phyloP scores from a whole-genome alignment of 257 asterid species.

The Verbascum thapsus region DNA sequence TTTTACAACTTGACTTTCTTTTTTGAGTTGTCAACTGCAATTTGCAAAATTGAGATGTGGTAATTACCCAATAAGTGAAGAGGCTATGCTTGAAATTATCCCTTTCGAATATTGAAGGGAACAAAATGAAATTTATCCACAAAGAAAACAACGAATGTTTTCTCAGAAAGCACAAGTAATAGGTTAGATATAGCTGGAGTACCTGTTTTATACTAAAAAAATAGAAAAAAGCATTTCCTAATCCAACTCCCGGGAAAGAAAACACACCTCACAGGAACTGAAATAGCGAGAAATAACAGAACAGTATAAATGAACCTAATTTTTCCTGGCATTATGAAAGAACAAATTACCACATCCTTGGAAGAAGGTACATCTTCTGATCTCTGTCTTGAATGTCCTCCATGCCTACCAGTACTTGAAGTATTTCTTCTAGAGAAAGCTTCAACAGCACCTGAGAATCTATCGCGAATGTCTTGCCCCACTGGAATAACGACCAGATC shows the following conservation, averaged over 20 bases:
- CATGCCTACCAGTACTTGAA: constrained; percentile 69
- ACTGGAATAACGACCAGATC: constrained; percentile 39
- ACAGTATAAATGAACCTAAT: not conserved
- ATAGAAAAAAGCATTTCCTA: not conserved
- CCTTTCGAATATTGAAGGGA: not conserved
- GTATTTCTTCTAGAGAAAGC: constrained; percentile 72
- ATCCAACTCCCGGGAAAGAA: not conserved
- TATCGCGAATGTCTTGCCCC: constrained; percentile 80
- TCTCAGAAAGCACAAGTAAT: not conserved
- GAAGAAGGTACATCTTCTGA: constrained; percentile 83
- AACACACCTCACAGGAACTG: not conserved
- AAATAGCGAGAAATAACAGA: not conserved
- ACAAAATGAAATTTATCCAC: not conserved
- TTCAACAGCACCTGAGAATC: constrained; percentile 85
- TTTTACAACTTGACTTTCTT: no score
- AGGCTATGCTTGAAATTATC: no score
- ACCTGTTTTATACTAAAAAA: not conserved
- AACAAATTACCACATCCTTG: constrained; percentile 79
- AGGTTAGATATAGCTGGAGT: not conserved
- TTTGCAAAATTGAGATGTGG: no score
- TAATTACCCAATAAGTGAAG: no score
- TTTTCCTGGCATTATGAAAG: constrained; percentile 7
- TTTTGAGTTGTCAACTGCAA: no score
- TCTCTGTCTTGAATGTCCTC: constrained; percentile 64
- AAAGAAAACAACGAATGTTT: not conserved